Percentiles rank a stretch among this genome's conserved stretches.
Conservation (phyloP, 345 rosid genomes). For the Lagerstroemia speciosa region DNA sequence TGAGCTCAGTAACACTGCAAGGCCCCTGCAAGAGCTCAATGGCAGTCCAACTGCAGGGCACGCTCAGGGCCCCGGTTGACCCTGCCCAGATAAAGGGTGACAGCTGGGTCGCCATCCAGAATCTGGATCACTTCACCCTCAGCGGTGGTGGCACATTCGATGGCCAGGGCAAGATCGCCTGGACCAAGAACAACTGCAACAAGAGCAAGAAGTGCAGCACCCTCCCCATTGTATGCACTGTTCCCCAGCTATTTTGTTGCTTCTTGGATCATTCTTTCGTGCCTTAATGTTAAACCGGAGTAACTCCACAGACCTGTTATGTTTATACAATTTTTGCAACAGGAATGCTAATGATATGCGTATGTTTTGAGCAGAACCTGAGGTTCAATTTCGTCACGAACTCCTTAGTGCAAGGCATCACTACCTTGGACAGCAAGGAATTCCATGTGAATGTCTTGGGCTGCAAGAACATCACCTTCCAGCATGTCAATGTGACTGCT, state of each 20-base stretch:
- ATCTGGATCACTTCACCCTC: slow-evolving; percentile 26
- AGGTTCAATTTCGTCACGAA: slow-evolving; percentile 34
- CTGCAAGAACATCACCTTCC: slow-evolving; percentile 30
- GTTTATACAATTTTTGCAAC: too few relatives aligned
- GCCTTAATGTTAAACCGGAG: background rate
- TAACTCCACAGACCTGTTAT: background rate
- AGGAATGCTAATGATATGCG: too few relatives aligned
- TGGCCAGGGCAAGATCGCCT: slow-evolving; percentile 46
- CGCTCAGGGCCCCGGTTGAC: slow-evolving; percentile 30
- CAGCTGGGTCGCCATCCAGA: slow-evolving; percentile 36
- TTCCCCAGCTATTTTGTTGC: background rate
- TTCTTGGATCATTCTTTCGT: background rate
- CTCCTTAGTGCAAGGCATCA: slow-evolving; percentile 20
- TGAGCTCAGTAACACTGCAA: slow-evolving; percentile 16
- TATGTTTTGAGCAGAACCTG: slow-evolving; percentile 24
- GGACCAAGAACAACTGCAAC: slow-evolving; percentile 26
- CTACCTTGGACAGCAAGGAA: slow-evolving; percentile 35
- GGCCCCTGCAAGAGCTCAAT: slow-evolving; percentile 42
- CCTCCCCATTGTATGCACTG: slow-evolving; percentile 35
- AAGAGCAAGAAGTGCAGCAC: slow-evolving; percentile 19
- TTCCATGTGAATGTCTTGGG: slow-evolving; percentile 46
- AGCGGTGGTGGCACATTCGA: slow-evolving; percentile 53
- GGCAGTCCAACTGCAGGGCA: slow-evolving; percentile 25
- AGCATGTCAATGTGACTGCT: slow-evolving; percentile 22
- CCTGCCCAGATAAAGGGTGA: slow-evolving; percentile 17